Conservation (phyloP, 306 rosid genomes). For the Castanea crenata region DNA sequence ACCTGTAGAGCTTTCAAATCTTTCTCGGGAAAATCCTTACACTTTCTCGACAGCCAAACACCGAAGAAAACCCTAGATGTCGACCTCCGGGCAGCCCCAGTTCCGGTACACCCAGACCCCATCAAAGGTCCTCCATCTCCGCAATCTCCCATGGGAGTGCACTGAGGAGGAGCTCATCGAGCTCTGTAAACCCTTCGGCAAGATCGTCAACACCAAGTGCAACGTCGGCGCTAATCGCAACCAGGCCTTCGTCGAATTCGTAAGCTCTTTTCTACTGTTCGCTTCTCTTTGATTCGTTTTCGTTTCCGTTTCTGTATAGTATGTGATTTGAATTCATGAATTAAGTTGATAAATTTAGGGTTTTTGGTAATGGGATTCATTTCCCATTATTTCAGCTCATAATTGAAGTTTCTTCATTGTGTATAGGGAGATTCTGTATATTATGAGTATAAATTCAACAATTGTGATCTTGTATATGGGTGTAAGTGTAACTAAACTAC, state of each 20-base stretch:
- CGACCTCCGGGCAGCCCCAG: slow-evolving; percentile 70
- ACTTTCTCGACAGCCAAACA: slow-evolving; percentile 34
- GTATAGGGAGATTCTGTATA: neutral
- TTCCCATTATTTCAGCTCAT: neutral
- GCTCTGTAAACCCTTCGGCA: slow-evolving; percentile 89
- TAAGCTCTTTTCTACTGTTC: slow-evolving; percentile 11
- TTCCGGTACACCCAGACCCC: slow-evolving; percentile 95
- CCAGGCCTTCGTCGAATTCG: slow-evolving; percentile 94
- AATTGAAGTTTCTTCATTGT: neutral
- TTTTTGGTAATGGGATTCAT: neutral
- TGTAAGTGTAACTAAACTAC: too few relatives aligned
- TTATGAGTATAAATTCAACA: too few relatives aligned
- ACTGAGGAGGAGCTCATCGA: slow-evolving; percentile 76
- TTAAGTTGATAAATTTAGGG: too few relatives aligned
- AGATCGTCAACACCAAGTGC: slow-evolving; percentile 90
- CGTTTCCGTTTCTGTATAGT: too few relatives aligned
- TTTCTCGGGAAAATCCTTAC: slow-evolving; percentile 15
- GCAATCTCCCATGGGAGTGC: slow-evolving; percentile 95
- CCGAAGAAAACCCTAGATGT: slow-evolving; percentile 43
- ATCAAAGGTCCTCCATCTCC: slow-evolving; percentile 88
- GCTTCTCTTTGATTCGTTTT: neutral
- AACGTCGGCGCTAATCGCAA: slow-evolving; percentile 96
- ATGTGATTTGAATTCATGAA: too few relatives aligned
- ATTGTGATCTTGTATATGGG: neutral
- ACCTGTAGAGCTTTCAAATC: neutral